A percentile compares a stretch with the other conserved stretches of the same genome.
Conservation (phyloP, 163 green algal species). For the Scenedesmus sp. region DNA sequence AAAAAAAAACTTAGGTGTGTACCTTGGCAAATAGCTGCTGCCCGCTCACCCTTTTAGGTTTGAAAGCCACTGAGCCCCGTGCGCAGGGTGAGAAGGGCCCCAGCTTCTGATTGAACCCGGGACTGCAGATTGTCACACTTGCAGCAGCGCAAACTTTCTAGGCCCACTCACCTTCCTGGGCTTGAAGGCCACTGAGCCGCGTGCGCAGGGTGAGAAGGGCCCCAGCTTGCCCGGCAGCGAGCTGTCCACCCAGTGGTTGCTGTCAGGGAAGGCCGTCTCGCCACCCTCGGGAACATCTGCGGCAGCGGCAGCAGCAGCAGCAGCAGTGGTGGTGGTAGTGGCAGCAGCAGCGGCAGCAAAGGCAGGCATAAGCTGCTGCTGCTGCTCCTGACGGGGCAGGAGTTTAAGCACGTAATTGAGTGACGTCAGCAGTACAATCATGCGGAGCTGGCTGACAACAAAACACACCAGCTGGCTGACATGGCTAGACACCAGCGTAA, state of each 20-base stretch:
- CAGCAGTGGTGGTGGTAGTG: neutral
- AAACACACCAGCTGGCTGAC: neutral
- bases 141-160: neutral
- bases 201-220: slow-evolving; percentile 74
- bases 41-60: slow-evolving; percentile 56
- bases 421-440: no score
- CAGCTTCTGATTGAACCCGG: no score
- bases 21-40: no score
- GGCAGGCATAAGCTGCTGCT: no score
- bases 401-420: neutral
- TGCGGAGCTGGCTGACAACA: neutral
- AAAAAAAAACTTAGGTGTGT: no score
- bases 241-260: slow-evolving; percentile 67
- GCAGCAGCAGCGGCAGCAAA: no score
- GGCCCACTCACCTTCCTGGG: slow-evolving; percentile 52
- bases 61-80: slow-evolving; percentile 74
- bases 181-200: slow-evolving; percentile 75
- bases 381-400: neutral
- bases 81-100: slow-evolving; percentile 75
- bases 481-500: neutral
- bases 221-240: slow-evolving; percentile 59
- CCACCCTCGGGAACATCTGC: slow-evolving; percentile 72
- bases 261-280: slow-evolving; percentile 87
- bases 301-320: neutral
- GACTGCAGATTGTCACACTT: no score